Conservation (phyloP, 257 asterid genomes). For the Fraxinus cuspidata region DNA sequence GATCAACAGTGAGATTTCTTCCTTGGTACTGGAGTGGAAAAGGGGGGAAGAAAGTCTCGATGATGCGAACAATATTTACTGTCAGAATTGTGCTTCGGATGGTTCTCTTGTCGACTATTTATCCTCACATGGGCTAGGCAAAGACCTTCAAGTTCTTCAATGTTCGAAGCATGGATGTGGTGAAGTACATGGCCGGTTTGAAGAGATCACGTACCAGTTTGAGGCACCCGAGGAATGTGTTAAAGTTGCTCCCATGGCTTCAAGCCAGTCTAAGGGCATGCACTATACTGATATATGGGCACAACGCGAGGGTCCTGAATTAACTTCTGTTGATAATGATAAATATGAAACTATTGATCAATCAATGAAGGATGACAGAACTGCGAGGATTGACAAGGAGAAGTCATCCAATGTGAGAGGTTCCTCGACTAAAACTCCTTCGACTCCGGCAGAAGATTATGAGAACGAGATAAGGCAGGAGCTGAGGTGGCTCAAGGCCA, state of each 20-base stretch:
- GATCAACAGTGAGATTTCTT: constrained; percentile 74
- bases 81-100: constrained; percentile 47
- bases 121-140: constrained; percentile 31
- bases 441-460: constrained; percentile 29
- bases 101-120: constrained; percentile 31
- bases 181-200: constrained; percentile 75
- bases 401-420: constrained; percentile 6
- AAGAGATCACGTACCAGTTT: constrained; percentile 67
- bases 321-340: constrained; percentile 14
- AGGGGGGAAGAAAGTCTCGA: constrained; percentile 43
- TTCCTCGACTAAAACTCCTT: constrained; percentile 26
- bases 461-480: constrained; percentile 54
- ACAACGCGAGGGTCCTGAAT: constrained; percentile 37
- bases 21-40: constrained; percentile 77
- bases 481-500: constrained; percentile 70
- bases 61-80: constrained; percentile 22
- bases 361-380: constrained; percentile 25
- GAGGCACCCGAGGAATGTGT: constrained; percentile 54
- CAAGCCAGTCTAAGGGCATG: constrained; percentile 34
- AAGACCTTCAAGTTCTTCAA: constrained; percentile 41
- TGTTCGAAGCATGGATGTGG: constrained; percentile 58
- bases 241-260: constrained; percentile 34
- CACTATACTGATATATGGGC: constrained; percentile 40
- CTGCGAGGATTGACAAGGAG: constrained; percentile 5
- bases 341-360: constrained; percentile 18